Evolutionary conservation across 805 yeast species (phyloP), one percentile per base, ranked within the genome.

Genomic region (Metschnikowia baotianmanensis): DNA sequence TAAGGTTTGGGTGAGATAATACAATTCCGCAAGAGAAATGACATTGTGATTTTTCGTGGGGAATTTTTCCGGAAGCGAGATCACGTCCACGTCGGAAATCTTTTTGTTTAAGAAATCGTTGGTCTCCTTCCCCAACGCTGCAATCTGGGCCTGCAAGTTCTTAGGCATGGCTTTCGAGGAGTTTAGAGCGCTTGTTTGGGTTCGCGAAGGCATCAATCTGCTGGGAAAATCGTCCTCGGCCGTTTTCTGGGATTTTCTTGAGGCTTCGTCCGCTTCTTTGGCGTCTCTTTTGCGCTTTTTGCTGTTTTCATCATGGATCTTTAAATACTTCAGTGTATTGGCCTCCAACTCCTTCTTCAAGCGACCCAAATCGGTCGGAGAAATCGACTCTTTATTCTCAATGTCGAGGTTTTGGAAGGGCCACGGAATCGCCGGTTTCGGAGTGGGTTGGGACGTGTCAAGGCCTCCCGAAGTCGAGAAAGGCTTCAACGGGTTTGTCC

Each of bases 1-100:
- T 31, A 89, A 68, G 0, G 96, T 84, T 57, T 91, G 96, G 1
- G 96, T 86, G 38, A 86, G 75, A 55, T 88, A 89, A 55, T 85
- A 86, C 22, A 91, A 64, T 55, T 93, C 97, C 0, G 96, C 86
- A 45, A 91, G 67, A 1, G 97, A 83, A 6, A 72, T 62, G 0
- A 67, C 74, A 30, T 57, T 51, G 43, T 66, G 73, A 1, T 66
- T 59, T 19, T 59, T 59, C 0, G 69, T 61, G 10, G 75, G 75
- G 43, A 65, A 68, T 38, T 64, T 64, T 34, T 68, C 73, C 1
- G 74, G 74, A 5, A 69, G 56, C 1, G 70, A 52, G n/a, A 69
- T 43, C 9, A 70, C 55, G 34, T 68, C 69, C 42, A 69, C 39
- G 6, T 64, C 67, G 4, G 55, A 38, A 12, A 70, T 47, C 27